Conservation (phyloP, 768 basidiomycete genomes). For the Kockovaella imperatae region DNA sequence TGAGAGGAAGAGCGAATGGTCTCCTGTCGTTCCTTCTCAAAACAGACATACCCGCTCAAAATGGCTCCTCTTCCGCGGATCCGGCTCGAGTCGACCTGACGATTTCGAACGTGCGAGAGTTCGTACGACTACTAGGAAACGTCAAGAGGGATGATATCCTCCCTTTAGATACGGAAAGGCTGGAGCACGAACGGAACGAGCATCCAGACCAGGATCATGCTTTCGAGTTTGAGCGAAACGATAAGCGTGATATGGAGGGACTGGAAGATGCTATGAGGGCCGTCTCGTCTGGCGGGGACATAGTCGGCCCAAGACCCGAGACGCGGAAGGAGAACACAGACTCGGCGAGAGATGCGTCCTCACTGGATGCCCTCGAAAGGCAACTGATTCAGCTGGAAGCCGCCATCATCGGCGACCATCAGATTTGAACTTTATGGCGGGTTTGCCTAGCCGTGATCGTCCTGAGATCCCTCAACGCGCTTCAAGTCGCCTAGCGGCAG, state of each 20-base stretch:
- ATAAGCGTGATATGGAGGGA: constrained; percentile 50
- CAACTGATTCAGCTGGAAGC: no score
- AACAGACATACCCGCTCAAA: neutral
- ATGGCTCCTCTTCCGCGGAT: neutral
- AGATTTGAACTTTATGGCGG: no score
- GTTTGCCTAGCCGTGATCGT: no score
- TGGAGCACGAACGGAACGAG: constrained; percentile 55
- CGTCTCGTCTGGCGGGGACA: constrained; percentile 4
- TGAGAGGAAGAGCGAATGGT: constrained; percentile 65
- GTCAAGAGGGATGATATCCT: constrained; percentile 65
- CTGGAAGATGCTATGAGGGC: constrained; percentile 47
- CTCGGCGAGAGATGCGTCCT: neutral
- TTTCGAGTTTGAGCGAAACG: constrained; percentile 20
- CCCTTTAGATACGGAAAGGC: constrained; percentile 68
- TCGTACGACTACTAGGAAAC: constrained; percentile 54
- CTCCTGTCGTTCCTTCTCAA: constrained; percentile 49
- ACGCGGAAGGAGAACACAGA: constrained; percentile 1
- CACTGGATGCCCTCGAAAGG: neutral
- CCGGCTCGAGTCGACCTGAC: neutral
- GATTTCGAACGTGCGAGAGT: constrained; percentile 50
- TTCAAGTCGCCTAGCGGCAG: no score
- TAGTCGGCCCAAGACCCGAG: neutral
- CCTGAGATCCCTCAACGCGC: no score
- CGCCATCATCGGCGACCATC: no score
- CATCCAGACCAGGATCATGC: constrained; percentile 12